These are phyloP conservation scores for Leptomonas pyrrhocoris DNA, from an alignment of 208 protist species.

Conservation along the genomic window DNA sequence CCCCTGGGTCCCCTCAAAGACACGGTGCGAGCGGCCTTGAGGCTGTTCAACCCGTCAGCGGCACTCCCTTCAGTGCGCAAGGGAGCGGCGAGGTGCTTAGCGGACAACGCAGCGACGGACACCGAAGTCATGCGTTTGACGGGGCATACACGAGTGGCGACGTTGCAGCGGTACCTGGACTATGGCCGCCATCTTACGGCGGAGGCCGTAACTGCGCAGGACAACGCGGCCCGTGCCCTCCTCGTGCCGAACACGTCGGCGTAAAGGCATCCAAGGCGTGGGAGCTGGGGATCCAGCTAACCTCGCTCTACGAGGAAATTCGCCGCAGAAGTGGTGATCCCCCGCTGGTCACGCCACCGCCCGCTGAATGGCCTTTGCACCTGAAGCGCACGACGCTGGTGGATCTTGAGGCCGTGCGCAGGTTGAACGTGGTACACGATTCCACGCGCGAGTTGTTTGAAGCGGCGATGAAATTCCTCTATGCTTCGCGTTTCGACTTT, in stretches of 20 bases:
- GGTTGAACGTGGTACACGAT: background rate
- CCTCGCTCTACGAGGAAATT: background rate
- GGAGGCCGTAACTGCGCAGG: too few species aligned
- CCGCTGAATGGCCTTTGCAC: background rate
- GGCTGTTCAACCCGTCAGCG: background rate
- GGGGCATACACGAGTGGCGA: background rate
- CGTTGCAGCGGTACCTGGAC: background rate
- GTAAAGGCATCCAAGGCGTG: too few species aligned
- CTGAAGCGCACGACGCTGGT: background rate
- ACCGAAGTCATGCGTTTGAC: constrained; percentile 1
- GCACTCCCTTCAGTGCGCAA: constrained; percentile 1
- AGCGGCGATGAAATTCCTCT: background rate
- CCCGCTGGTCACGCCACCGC: background rate
- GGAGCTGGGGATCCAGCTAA: background rate
- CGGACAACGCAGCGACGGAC: background rate
- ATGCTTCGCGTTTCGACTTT: background rate
- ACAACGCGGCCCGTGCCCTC: constrained; percentile 9
- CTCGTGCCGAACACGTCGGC: constrained; percentile 8
- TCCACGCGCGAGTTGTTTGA: constrained; percentile 2
- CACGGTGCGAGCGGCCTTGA: background rate
- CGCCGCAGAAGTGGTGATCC: background rate
- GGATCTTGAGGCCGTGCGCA: background rate
- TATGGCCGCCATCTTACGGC: too few species aligned
- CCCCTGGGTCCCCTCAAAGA: background rate
- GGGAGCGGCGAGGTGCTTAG: background rate